A percentile compares a stretch with the other conserved stretches of the same genome.
phyloP scores from a whole-genome alignment of 148 eudicot genomes.

The Arbutus unedo region DNA sequence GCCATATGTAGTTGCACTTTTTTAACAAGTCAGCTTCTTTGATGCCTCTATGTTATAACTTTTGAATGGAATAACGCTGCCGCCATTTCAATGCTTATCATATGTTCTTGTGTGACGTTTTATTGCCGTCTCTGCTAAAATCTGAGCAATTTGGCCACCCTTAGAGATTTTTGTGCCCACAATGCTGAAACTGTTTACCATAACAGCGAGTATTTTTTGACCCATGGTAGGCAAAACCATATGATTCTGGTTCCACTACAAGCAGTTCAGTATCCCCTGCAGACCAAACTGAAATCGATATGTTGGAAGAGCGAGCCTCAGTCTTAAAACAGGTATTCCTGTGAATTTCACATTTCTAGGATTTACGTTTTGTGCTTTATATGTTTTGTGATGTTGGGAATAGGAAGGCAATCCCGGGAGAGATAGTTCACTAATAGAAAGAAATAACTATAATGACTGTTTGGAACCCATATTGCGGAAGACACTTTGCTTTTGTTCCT shows the following conservation, averaged over 20 bases:
- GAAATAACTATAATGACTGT: neutral
- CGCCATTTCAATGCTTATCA: neutral
- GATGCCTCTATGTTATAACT: neutral
- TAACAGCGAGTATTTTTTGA: neutral
- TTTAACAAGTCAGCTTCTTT: neutral
- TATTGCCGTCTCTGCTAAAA: neutral
- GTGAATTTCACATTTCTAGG: neutral
- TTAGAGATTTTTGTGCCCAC: neutral
- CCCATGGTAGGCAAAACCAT: conserved; percentile 25
- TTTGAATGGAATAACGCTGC: neutral
- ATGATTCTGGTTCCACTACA: conserved; percentile 35
- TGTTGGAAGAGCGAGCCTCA: conserved; percentile 64
- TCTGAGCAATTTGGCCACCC: neutral
- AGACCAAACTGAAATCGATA: conserved; percentile 56
- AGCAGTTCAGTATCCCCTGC: conserved; percentile 35
- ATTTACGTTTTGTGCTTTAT: neutral
- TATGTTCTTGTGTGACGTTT: neutral
- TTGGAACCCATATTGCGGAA: neutral
- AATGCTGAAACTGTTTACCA: neutral
- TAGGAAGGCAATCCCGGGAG: neutral
- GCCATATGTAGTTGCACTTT: neutral
- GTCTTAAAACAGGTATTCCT: conserved; percentile 52
- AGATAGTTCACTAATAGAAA: neutral
- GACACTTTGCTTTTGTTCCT: neutral
- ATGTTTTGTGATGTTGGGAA: neutral